These are phyloP conservation scores for Colletotrichum aenigma DNA, from an alignment of 2,329 filamentous ascomycete species.

Conservation along the genomic window DNA sequence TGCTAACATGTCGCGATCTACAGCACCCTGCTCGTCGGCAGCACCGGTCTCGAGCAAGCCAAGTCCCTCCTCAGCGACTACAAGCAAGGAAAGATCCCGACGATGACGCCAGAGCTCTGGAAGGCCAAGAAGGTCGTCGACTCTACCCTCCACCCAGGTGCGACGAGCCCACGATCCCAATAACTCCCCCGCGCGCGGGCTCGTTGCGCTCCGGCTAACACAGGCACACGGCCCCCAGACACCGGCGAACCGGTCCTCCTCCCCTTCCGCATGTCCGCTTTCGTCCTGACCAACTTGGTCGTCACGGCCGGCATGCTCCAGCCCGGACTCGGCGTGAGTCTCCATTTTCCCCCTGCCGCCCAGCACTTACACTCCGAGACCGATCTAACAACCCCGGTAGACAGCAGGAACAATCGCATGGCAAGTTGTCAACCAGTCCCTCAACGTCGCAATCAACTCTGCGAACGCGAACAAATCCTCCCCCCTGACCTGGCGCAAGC, in stretches of 20 bases:
- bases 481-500: constrained; percentile 78
- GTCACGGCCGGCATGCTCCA: constrained; percentile 98
- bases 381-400: constrained; percentile 37
- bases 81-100: constrained; percentile 78
- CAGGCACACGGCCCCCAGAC: constrained; percentile 58
- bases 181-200: background rate
- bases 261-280: constrained; percentile 97
- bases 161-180: constrained; percentile 26
- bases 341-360: background rate
- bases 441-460: constrained; percentile 97
- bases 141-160: constrained; percentile 94
- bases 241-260: constrained; percentile 91
- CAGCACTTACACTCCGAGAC: background rate
- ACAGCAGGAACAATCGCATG: constrained; percentile 87
- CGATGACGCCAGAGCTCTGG: constrained; percentile 93
- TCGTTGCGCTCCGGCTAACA: constrained; percentile 10
- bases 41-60: constrained; percentile 79
- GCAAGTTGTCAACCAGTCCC: constrained; percentile 96
- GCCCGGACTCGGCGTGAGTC: constrained; percentile 74
- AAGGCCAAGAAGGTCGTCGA: constrained; percentile 96
- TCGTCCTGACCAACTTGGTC: constrained; percentile 89
- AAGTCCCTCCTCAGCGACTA: constrained; percentile 83
- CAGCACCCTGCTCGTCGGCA: constrained; percentile 86
- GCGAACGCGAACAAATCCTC: constrained; percentile 98
- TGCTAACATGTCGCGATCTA: background rate